A percentile compares a stretch with the other conserved stretches of the same genome.
These are phyloP conservation scores for Teunomyces pallodes DNA, from an alignment of 805 yeast species.

Conservation along the genomic window DNA sequence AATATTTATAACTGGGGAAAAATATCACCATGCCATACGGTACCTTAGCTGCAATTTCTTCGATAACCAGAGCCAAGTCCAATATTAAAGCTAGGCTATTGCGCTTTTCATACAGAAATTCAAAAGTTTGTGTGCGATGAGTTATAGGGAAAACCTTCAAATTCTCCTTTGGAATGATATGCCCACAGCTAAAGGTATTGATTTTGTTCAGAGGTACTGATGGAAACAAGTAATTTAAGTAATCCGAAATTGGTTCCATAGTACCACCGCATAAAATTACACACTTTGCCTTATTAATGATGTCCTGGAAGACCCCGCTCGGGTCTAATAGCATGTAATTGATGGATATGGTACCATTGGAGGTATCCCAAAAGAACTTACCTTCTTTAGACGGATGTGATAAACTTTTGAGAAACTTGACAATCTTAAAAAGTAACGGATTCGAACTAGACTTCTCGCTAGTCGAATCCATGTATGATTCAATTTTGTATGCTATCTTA, in stretches of 20 bases:
- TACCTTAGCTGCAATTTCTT: constrained; percentile 40
- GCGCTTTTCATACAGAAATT: constrained; percentile 70
- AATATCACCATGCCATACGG: constrained; percentile 81
- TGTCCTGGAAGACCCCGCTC: constrained; percentile 60
- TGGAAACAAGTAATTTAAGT: constrained; percentile 64
- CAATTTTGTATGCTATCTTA: constrained; percentile 82
- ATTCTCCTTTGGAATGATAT: constrained; percentile 72
- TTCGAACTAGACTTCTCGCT: constrained; percentile 23
- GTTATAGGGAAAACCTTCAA: constrained; percentile 58
- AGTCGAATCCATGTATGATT: constrained; percentile 53
- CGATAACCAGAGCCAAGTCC: constrained; percentile 49
- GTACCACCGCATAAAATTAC: constrained; percentile 92
- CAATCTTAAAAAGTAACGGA: constrained; percentile 64
- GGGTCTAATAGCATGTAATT: constrained; percentile 81
- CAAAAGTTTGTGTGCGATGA: constrained; percentile 33
- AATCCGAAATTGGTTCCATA: constrained; percentile 85
- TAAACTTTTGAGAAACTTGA: constrained; percentile 61
- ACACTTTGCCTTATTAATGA: constrained; percentile 64
- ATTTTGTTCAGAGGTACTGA: constrained; percentile 39
- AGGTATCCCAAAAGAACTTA: constrained; percentile 60
- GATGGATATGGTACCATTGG: constrained; percentile 33
- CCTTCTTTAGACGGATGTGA: constrained; percentile 82
- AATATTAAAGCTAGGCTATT: constrained; percentile 42
- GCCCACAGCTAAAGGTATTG: constrained; percentile 70
- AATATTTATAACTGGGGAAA: constrained; percentile 79